A percentile compares a stretch with the other conserved stretches of the same genome.
phyloP scores from a whole-genome alignment of 2,329 filamentous ascomycete species.

The Stagonosporopsis vannaccii region DNA sequence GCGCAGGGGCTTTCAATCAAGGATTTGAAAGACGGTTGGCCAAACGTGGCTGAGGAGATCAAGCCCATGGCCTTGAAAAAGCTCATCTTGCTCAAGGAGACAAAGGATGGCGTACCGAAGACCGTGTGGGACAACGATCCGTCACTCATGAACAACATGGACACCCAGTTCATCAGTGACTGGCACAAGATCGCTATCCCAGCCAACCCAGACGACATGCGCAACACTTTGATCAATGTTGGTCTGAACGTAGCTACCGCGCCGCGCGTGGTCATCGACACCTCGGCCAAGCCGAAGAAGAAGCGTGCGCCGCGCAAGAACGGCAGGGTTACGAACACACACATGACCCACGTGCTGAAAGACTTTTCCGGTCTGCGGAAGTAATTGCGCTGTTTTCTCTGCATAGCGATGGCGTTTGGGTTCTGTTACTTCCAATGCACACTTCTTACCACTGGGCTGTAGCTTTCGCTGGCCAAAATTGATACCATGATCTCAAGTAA shows the following conservation, averaged over 20 bases:
- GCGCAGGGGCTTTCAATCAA: conserved; percentile 83
- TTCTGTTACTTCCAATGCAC: background rate
- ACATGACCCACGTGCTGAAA: conserved; percentile 83
- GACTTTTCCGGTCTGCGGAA: conserved; percentile 66
- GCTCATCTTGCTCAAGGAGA: conserved; percentile 83
- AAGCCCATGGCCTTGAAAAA: conserved; percentile 78
- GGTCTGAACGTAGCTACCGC: conserved; percentile 86
- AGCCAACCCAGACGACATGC: conserved; percentile 72
- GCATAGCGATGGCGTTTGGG: conserved; percentile 45
- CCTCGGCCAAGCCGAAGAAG: conserved; percentile 70
- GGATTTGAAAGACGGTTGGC: conserved; percentile 96
- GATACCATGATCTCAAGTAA: conserved; percentile 9
- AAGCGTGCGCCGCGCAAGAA: conserved; percentile 76
- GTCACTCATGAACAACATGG: conserved; percentile 75
- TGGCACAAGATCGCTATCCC: conserved; percentile 86
- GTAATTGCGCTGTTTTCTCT: conserved; percentile 26
- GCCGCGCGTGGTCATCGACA: conserved; percentile 69
- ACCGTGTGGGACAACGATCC: conserved; percentile 87
- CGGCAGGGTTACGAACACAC: conserved; percentile 84
- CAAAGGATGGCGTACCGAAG: conserved; percentile 86
- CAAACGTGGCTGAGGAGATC: conserved; percentile 80
- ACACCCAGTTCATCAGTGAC: conserved; percentile 81
- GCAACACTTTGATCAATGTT: conserved; percentile 76
- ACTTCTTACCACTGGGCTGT: background rate
- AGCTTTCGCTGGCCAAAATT: conserved; percentile 3